These are phyloP conservation scores for Vicia sativa DNA, from an alignment of 306 rosid genomes.

Conservation along the genomic window DNA sequence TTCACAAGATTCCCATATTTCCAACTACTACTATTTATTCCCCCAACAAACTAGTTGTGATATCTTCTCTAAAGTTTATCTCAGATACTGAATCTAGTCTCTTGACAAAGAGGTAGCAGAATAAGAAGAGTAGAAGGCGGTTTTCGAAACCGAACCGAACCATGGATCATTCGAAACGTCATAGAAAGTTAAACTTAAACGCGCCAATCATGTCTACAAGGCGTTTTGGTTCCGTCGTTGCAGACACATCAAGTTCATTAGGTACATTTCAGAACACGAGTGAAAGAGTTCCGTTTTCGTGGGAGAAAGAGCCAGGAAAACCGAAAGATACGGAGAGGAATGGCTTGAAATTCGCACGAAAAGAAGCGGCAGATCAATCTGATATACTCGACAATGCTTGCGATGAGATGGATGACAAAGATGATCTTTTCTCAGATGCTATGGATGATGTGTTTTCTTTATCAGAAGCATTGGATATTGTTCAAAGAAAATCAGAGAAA, in stretches of 20 bases:
- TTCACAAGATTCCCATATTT: constrained; percentile 60
- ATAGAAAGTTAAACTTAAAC: constrained; percentile 67
- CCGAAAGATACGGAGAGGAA: constrained; percentile 50
- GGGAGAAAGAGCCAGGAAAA: constrained; percentile 80
- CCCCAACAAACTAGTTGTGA: constrained; percentile 41
- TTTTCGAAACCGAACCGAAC: not conserved
- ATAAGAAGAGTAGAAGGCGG: constrained; percentile 9
- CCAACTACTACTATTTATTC: constrained; percentile 54
- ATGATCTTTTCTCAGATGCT: constrained; percentile 50
- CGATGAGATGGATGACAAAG: constrained; percentile 2
- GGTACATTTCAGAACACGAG: constrained; percentile 36
- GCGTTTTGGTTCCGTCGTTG: constrained; percentile 39
- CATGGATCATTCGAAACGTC: constrained; percentile 46
- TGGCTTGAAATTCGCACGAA: constrained; percentile 48
- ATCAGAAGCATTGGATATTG: constrained; percentile 86
- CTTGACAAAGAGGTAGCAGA: constrained; percentile 12
- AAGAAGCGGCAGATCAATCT: constrained; percentile 5
- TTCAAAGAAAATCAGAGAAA: constrained; percentile 53
- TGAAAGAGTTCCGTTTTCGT: constrained; percentile 77
- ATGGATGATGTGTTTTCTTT: constrained; percentile 73
- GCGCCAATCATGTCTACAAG: constrained; percentile 75
- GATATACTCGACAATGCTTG: constrained; percentile 10
- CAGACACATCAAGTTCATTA: constrained; percentile 28
- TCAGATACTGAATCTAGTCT: constrained; percentile 23
- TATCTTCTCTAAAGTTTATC: constrained; percentile 30